These are phyloP conservation scores for Aspergillus novofumigatus DNA, from an alignment of 2,329 filamentous ascomycete species.

Conservation along the genomic window DNA sequence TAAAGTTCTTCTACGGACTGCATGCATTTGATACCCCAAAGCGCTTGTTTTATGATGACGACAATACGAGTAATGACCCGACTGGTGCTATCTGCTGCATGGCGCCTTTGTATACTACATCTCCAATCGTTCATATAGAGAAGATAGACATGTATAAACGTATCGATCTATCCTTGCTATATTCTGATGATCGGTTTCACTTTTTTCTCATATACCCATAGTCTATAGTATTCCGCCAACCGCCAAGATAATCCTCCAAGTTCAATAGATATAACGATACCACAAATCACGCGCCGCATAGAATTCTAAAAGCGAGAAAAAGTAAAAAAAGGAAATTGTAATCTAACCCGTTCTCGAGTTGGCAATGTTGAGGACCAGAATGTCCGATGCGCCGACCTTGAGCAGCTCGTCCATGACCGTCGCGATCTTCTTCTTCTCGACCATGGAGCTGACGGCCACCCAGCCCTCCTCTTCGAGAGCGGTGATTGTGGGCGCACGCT, in stretches of 20 bases:
- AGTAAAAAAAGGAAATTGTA: constrained; percentile 4
- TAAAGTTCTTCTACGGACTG: background rate
- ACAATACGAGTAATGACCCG: constrained; percentile 1
- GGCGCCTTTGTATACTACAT: background rate
- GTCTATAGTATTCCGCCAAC: background rate
- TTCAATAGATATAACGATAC: constrained; percentile 5
- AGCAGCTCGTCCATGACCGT: constrained; percentile 80
- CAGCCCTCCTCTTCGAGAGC: constrained; percentile 81
- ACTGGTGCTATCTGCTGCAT: background rate
- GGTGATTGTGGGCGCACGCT: constrained; percentile 89
- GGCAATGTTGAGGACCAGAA: constrained; percentile 78
- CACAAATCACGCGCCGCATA: constrained; percentile 4
- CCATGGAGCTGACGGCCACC: constrained; percentile 95
- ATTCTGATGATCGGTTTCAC: background rate
- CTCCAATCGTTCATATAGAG: constrained; percentile 2
- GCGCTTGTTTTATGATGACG: constrained; percentile 3
- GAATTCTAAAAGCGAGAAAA: background rate
- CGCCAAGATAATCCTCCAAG: background rate
- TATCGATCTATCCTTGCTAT: background rate
- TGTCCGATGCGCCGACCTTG: constrained; percentile 74
- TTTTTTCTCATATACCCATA: background rate
- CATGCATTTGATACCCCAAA: background rate
- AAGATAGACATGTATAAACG: background rate
- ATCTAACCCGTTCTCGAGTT: constrained; percentile 60
- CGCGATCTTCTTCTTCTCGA: constrained; percentile 80